phyloP scores from a whole-genome alignment of 2,329 filamentous ascomycete genomes.

The Fusarium solani-melongenae region DNA sequence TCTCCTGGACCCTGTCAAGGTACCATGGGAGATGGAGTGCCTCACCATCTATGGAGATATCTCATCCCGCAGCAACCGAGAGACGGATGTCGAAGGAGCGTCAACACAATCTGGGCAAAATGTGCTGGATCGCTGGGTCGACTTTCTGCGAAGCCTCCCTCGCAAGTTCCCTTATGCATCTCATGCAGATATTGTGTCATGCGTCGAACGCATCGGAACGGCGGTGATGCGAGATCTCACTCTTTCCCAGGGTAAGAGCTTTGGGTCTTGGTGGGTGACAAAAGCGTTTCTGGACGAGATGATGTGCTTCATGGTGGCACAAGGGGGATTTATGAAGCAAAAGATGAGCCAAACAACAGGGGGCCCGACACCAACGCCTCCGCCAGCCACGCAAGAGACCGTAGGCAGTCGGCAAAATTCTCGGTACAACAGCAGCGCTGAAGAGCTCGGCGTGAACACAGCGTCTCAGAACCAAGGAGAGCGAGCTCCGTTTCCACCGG shows the following conservation, averaged over 20 bases:
- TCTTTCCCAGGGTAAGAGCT: conserved; percentile 80
- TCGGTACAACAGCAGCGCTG: conserved; percentile 58
- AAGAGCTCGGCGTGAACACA: conserved; percentile 58
- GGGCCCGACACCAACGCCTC: conserved; percentile 42
- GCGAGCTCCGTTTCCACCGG: conserved; percentile 62
- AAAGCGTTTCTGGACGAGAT: conserved; percentile 98
- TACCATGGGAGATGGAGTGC: conserved; percentile 73
- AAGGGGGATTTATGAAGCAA: conserved; percentile 85
- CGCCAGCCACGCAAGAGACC: conserved; percentile 51
- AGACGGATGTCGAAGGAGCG: conserved; percentile 40
- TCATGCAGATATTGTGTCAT: conserved; percentile 79
- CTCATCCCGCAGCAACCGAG: conserved; percentile 58
- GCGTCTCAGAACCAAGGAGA: conserved; percentile 60
- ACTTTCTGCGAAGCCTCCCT: conserved; percentile 76
- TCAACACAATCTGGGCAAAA: conserved; percentile 63
- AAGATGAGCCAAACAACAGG: conserved; percentile 53
- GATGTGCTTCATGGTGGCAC: conserved; percentile 88
- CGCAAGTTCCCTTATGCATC: conserved; percentile 78
- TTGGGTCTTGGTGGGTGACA: conserved; percentile 93
- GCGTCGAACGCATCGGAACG: conserved; percentile 79
- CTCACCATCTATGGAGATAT: conserved; percentile 70
- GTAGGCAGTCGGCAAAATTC: conserved; percentile 44
- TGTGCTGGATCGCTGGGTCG: conserved; percentile 82
- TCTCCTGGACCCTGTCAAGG: conserved; percentile 75
- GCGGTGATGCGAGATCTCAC: conserved; percentile 85